phyloP scores from a whole-genome alignment of 1,284 basidiomycete genomes.

The Malassezia arunalokei region DNA sequence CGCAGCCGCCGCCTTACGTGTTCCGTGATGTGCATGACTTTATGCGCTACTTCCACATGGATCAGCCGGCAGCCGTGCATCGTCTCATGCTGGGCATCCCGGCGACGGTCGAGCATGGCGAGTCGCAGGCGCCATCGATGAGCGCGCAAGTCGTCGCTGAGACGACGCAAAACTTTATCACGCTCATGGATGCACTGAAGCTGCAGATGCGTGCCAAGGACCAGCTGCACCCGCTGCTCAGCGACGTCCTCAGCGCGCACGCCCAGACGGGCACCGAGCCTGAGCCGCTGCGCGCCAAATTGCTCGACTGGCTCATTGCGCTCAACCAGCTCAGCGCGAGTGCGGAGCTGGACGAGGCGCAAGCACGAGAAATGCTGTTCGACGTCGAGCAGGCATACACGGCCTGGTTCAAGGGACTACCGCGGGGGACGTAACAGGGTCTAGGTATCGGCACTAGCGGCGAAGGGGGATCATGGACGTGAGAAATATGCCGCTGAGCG shows the following conservation, averaged over 20 bases:
- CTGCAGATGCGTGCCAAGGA: slow-evolving; percentile 86
- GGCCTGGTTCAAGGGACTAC: slow-evolving; percentile 78
- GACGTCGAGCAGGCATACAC: slow-evolving; percentile 94
- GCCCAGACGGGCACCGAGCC: slow-evolving; percentile 51
- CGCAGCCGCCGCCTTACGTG: slow-evolving; percentile 47
- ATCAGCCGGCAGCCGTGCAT: slow-evolving; percentile 81
- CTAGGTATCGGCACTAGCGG: not conserved
- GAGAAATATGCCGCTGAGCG: slow-evolving; percentile 33
- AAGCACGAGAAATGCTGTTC: slow-evolving; percentile 86
- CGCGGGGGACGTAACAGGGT: slow-evolving; percentile 8
- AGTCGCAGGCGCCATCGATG: slow-evolving; percentile 52
- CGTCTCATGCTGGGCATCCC: slow-evolving; percentile 83
- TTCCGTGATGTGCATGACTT: slow-evolving; percentile 52
- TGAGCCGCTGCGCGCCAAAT: slow-evolving; percentile 83
- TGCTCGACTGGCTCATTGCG: slow-evolving; percentile 90
- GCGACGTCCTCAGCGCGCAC: slow-evolving; percentile 74
- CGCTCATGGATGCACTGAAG: slow-evolving; percentile 95
- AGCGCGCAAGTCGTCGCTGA: slow-evolving; percentile 96
- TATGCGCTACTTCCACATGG: slow-evolving; percentile 83
- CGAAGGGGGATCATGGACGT: slow-evolving; percentile 18
- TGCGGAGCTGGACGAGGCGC: slow-evolving; percentile 89
- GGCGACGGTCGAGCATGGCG: slow-evolving; percentile 78
- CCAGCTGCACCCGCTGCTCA: slow-evolving; percentile 83
- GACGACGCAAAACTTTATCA: slow-evolving; percentile 89
- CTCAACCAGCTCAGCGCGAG: slow-evolving; percentile 94